phyloP scores from a whole-genome alignment of 805 yeast genomes.

The Myxozyma melibiosi region DNA sequence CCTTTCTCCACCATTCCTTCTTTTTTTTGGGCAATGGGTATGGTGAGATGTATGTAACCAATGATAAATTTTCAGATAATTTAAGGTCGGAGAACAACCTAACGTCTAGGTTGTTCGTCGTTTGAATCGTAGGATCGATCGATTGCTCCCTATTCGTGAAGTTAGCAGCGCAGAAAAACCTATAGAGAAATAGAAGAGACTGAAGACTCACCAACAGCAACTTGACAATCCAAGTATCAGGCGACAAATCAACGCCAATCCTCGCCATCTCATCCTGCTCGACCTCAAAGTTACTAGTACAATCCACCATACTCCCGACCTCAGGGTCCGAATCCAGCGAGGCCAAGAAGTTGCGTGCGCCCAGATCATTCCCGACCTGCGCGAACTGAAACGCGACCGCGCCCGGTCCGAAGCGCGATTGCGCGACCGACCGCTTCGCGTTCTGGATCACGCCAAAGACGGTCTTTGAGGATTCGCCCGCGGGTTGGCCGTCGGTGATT shows the following conservation, averaged over 20 bases:
- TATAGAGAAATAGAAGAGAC: neutral
- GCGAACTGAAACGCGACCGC: conserved; percentile 42
- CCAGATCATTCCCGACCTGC: conserved; percentile 41
- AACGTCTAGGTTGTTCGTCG: conserved; percentile 38
- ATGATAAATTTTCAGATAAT: no score
- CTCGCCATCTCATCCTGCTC: conserved; percentile 42
- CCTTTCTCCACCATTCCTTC: no score
- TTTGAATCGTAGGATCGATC: conserved; percentile 39
- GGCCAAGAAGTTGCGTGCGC: conserved; percentile 39
- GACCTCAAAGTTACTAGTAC: conserved; percentile 39
- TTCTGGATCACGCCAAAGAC: conserved; percentile 35
- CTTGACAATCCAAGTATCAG: conserved; percentile 40
- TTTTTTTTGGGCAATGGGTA: no score
- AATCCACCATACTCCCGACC: conserved; percentile 38
- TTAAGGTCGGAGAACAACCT: no score
- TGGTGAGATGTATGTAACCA: no score
- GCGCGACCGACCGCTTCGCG: conserved; percentile 34
- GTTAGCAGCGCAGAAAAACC: neutral
- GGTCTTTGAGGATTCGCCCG: conserved; percentile 37
- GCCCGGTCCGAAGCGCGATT: conserved; percentile 38
- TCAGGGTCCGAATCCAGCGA: conserved; percentile 37
- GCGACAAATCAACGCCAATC: conserved; percentile 39
- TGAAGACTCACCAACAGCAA: conserved; percentile 30
- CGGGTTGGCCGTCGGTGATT: conserved; percentile 42
- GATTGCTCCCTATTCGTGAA: conserved; percentile 22